Evolutionary conservation across 495 filamentous ascomycete genomes (phyloP).

Genomic region (Pyrenula aspistea): DNA sequence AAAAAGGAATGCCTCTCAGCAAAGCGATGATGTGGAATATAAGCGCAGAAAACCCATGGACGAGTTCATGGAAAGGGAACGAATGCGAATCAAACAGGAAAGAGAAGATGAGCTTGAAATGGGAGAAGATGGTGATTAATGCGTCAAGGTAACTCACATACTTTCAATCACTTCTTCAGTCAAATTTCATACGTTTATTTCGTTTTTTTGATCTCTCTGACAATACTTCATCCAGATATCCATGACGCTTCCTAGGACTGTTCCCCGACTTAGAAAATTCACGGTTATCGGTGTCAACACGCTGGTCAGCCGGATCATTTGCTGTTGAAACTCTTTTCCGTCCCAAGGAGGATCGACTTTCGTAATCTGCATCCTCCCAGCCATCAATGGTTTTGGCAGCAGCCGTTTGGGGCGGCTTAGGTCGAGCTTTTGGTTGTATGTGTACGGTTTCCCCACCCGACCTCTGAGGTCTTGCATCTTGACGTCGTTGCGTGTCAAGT

Average conservation of each 20-base stretch:
- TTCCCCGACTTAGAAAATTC: neutral
- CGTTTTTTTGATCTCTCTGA: neutral
- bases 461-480: neutral
- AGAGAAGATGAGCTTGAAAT: neutral
- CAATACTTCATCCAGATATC: neutral
- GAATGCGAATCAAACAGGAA: neutral
- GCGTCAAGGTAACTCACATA: neutral
- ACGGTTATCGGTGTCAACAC: neutral
- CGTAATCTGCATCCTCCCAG: neutral
- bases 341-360: neutral
- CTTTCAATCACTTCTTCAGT: neutral
- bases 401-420: neutral
- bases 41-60: neutral
- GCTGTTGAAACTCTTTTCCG: neutral
- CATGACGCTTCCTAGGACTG: neutral
- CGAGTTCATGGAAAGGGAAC: neutral
- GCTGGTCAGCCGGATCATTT: neutral
- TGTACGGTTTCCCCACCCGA: neutral
- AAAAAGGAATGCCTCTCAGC: neutral
- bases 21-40: neutral
- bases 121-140: neutral
- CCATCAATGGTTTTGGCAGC: neutral
- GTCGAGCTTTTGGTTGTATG: neutral
- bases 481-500: slow-evolving; percentile 4
- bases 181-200: neutral